phyloP scores from a whole-genome alignment of 768 basidiomycete species.

The Tubosaeta sp. region DNA sequence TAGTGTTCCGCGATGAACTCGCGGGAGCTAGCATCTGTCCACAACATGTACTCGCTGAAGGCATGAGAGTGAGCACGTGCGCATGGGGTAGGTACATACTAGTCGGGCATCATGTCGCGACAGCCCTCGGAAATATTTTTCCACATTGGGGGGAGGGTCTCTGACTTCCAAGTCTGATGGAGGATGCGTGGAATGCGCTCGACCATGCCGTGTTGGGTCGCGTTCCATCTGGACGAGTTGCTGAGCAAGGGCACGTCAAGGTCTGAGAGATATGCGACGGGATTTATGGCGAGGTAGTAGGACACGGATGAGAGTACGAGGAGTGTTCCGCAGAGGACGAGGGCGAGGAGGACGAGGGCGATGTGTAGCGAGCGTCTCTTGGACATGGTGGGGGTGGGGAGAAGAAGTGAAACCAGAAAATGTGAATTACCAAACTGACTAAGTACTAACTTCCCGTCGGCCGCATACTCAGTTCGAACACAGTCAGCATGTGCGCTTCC shows the following conservation, averaged over 20 bases:
- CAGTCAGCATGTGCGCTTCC: conserved; percentile 41
- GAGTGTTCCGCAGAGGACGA: conserved; percentile 84
- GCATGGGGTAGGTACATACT: conserved; percentile 53
- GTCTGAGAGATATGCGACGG: conserved; percentile 75
- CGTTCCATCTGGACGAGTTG: conserved; percentile 58
- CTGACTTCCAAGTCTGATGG: conserved; percentile 98
- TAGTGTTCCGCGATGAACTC: conserved; percentile 87
- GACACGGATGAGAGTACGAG: conserved; percentile 88
- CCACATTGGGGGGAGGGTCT: conserved; percentile 81
- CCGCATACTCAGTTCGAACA: conserved; percentile 46
- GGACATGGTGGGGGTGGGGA: conserved; percentile 29
- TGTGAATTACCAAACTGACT: background rate
- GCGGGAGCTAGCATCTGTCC: conserved; percentile 91
- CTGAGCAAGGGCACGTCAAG: conserved; percentile 60
- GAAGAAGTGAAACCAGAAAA: conserved; percentile 2
- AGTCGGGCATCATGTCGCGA: conserved; percentile 91
- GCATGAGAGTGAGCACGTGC: conserved; percentile 13
- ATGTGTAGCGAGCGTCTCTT: conserved; percentile 44
- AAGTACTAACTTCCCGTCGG: conserved; percentile 31
- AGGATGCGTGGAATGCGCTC: conserved; percentile 89
- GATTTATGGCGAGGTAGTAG: conserved; percentile 81
- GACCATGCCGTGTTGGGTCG: conserved; percentile 52
- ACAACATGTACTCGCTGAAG: conserved; percentile 88
- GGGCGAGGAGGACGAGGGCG: conserved; percentile 55
- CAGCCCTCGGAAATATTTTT: conserved; percentile 76